phyloP scores from a whole-genome alignment of 495 filamentous ascomycete genomes.

The Penicillium malachiteum region DNA sequence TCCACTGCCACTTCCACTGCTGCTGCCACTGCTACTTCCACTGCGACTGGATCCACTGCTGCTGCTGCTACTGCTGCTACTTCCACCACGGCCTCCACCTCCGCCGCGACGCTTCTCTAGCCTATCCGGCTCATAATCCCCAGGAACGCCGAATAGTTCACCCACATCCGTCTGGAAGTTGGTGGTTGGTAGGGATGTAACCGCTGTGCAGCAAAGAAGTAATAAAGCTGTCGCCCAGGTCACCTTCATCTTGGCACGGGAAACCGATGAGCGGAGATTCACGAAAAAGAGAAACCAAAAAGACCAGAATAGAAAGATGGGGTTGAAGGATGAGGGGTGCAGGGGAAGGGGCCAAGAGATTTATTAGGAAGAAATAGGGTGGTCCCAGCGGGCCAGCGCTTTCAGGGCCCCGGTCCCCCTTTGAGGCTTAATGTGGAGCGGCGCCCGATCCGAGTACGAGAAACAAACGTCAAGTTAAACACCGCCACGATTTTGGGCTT shows the following conservation, averaged over 20 bases:
- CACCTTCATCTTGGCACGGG: conserved; percentile 30
- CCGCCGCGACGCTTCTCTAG: conserved; percentile 51
- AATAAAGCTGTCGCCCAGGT: conserved; percentile 24
- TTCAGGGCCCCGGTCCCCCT: neutral
- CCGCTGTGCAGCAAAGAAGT: conserved; percentile 31
- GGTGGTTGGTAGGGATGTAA: conserved; percentile 17
- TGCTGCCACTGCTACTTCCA: conserved; percentile 24
- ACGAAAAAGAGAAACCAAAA: neutral
- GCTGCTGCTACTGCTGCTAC: conserved; percentile 20
- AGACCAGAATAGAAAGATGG: neutral
- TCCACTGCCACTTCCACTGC: conserved; percentile 22
- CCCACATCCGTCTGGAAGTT: conserved; percentile 3
- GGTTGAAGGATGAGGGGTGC: neutral
- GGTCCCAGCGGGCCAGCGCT: too few relatives aligned
- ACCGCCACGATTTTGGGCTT: neutral
- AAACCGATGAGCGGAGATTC: neutral
- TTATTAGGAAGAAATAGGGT: too few relatives aligned
- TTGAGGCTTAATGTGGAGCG: neutral
- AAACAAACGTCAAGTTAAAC: neutral
- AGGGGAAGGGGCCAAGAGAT: neutral
- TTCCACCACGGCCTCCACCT: conserved; percentile 36
- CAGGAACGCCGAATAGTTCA: conserved; percentile 18
- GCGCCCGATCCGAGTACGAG: neutral
- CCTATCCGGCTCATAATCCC: conserved; percentile 16
- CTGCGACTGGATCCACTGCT: neutral